Base-by-base conservation (phyloP, 192 early-diverging fungal genomes). In the Lobosporangium transversale region DNA sequence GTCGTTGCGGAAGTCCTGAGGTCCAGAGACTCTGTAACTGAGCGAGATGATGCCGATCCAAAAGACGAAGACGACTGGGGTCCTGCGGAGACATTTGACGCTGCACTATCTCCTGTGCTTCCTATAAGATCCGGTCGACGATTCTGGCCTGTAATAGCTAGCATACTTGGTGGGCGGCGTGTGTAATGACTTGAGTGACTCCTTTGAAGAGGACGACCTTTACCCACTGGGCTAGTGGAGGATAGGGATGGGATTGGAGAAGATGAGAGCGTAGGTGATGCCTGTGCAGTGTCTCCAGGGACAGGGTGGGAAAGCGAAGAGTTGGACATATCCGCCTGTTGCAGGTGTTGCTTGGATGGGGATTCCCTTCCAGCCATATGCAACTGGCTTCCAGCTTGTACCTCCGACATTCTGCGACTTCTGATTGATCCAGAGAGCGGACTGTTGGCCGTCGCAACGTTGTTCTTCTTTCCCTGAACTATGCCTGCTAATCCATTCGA, bases 101-200 rank as follows among this genome's bases (percentile, higher is more conserved):
- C 31, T 3, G 70, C 26, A 30, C 48, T 37, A 2, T 35, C 26
- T 2, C 52, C 27, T n/a, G 54, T 5, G 32, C 51, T 17, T 6
- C n/a, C 33, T 23, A 24, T 4, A 5, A 42, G 30, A 32, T 24
- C 31, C 29, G 48, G n/a, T 29, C 57, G 54, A 23, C 23, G 29
- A 32, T 43, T 68, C 1, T 23, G 12, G 29, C 51, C 18, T 1
- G 70, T 32, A 24, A 43, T 20, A n/a, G 45, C 51, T 51, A 66
- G 53, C 52, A 66, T 55, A n/a, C 63, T 75, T 20, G 56, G 42
- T 2, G 63, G 70, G 2, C 70, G 70, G 4, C 70, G 70, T 27
- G 57, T 48, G 20, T 65, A 66, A 24, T 61, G 47, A 8, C 0
- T 43, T 31, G 63, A 75, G 24, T 23, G 40, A 33, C 70, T 59